phyloP scores from a whole-genome alignment of 2,329 filamentous ascomycete genomes.

The Leptodontidium sp. region DNA sequence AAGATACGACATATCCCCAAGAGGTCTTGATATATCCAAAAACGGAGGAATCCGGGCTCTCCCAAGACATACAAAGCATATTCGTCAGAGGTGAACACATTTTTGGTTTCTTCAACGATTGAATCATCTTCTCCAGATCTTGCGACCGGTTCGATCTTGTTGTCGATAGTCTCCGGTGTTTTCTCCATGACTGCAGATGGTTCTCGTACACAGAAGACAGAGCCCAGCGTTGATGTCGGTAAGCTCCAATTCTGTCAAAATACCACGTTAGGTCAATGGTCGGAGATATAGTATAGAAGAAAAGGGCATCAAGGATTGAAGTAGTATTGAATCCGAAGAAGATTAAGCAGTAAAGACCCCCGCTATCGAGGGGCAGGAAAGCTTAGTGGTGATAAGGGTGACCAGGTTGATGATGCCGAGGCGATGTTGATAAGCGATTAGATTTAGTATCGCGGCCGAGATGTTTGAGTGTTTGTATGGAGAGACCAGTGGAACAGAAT shows the following conservation, averaged over 20 bases:
- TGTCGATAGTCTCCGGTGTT: conserved; percentile 13
- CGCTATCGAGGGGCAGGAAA: neutral
- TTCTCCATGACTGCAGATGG: conserved; percentile 24
- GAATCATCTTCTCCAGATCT: conserved; percentile 19
- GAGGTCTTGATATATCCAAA: no score
- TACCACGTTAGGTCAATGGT: neutral
- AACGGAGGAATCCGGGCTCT: no score
- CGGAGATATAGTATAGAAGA: neutral
- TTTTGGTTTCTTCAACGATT: conserved; percentile 31
- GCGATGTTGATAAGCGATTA: conserved; percentile 4
- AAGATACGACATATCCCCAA: no score
- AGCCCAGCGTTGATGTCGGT: no score
- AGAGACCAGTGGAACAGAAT: neutral
- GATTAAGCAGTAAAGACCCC: neutral
- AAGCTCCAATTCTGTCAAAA: no score
- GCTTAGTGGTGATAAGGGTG: conserved; percentile 20
- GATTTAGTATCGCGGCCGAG: neutral
- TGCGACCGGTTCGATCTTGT: conserved; percentile 28
- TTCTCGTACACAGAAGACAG: neutral
- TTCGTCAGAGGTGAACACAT: conserved; percentile 42
- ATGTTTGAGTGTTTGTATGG: no score
- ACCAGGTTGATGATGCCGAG: neutral
- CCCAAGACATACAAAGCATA: no score
- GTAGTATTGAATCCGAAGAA: neutral
- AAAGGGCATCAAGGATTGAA: neutral